Conservation (phyloP, 352 stramenopile genomes). For the Aphanomyces astaci region DNA sequence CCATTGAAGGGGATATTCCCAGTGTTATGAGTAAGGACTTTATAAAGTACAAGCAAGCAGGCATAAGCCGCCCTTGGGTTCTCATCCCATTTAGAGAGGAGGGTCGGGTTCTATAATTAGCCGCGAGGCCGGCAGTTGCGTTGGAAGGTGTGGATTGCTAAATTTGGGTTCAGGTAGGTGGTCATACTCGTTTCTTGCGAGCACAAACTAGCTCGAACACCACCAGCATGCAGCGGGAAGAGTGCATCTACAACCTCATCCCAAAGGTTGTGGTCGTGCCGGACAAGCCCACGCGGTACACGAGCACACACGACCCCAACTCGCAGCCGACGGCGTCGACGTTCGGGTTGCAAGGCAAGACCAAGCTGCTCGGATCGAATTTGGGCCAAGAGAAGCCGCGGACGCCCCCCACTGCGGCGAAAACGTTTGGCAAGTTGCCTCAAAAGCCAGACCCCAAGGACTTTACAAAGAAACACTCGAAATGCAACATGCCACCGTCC, state of each 20-base stretch:
- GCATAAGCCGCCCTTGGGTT: no score
- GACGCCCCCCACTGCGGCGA: constrained; percentile 33
- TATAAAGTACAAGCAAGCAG: no score
- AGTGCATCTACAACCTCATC: constrained; percentile 91
- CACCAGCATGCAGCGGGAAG: constrained; percentile 56
- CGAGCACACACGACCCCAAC: constrained; percentile 82
- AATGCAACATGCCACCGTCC: constrained; percentile 13
- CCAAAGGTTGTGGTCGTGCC: constrained; percentile 51
- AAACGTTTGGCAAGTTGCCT: constrained; percentile 50
- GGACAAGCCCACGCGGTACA: constrained; percentile 79
- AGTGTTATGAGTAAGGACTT: no score
- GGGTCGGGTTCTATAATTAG: no score
- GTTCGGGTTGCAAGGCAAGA: constrained; percentile 74
- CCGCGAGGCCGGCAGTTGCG: no score
- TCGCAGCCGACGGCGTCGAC: constrained; percentile 78
- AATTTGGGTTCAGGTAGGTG: no score
- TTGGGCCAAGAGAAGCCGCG: constrained; percentile 45
- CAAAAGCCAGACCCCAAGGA: constrained; percentile 59
- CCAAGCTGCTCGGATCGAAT: constrained; percentile 58
- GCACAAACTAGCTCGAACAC: no score
- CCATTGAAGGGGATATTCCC: no score
- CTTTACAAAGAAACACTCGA: constrained; percentile 59
- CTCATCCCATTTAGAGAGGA: no score
- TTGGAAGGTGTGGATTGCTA: no score
- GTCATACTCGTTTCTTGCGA: no score